phyloP scores from a whole-genome alignment of 1,284 basidiomycete genomes.

The Phylloboletellus chloephorus region DNA sequence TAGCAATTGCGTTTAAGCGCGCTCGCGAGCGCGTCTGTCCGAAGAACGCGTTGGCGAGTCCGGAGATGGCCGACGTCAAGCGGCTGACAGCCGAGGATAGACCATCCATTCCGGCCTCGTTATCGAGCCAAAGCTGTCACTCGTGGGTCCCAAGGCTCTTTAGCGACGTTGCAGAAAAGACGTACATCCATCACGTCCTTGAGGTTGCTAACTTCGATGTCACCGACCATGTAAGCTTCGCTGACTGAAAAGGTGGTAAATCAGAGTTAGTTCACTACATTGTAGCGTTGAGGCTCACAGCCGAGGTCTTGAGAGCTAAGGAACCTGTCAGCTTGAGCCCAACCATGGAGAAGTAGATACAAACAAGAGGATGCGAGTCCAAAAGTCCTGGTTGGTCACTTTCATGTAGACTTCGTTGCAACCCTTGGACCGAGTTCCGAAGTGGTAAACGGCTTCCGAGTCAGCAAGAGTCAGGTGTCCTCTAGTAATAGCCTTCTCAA shows the following conservation, averaged over 20 bases:
- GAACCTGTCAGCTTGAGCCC: conserved; percentile 12
- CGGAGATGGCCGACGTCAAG: conserved; percentile 62
- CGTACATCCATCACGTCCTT: conserved; percentile 75
- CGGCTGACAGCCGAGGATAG: conserved; percentile 63
- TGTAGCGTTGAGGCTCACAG: conserved; percentile 42
- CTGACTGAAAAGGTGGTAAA: conserved; percentile 51
- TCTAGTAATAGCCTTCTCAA: conserved; percentile 51
- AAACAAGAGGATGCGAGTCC: conserved; percentile 69
- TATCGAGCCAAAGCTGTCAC: conserved; percentile 75
- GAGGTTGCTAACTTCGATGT: conserved; percentile 69
- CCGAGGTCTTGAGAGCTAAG: conserved; percentile 64
- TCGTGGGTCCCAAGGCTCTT: conserved; percentile 14
- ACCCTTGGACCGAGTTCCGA: conserved; percentile 48
- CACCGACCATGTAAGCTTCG: conserved; percentile 85
- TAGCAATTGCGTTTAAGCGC: conserved; percentile 79
- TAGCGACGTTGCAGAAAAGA: conserved; percentile 11
- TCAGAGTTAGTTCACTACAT: conserved; percentile 9
- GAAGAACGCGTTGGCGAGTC: conserved; percentile 73
- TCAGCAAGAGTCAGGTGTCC: conserved; percentile 64
- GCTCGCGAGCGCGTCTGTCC: conserved; percentile 76
- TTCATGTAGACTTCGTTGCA: conserved; percentile 58
- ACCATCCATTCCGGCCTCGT: conserved; percentile 64
- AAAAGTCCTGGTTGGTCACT: conserved; percentile 70
- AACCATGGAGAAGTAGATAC: conserved; percentile 24
- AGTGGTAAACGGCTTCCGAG: conserved; percentile 50